Evolutionary conservation across 306 rosid species (phyloP), one percentile per base, ranked within the genome.

Genomic region (Prinsepia uniflora): DNA sequence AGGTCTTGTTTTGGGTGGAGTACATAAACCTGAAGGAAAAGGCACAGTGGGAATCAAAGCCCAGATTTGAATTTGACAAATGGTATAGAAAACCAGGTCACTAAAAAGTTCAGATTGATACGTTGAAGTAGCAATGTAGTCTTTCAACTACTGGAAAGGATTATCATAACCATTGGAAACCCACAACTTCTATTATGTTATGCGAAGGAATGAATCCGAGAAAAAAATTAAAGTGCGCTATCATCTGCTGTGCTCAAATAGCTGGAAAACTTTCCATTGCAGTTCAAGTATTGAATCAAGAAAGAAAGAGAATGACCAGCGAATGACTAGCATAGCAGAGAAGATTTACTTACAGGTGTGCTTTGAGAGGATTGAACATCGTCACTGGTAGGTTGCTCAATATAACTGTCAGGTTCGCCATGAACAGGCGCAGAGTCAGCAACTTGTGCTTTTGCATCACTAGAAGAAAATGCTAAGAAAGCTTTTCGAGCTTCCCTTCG

Each of bases 401-500:
- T 65, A 65, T 76, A 60, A 75, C 48, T 75, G 67, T 74, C 84
- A 56, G 42, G 39, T 65, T 81, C 86, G 58, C 58, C 81, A 77
- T 76, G 64, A 54, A 72, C 54, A 42, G 82, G 71, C 67, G 80
- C 88, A 36, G 85, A 80, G 63, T 82, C 82, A 7, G 86, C 65
- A 61, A 60, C 63, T 52, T 81, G 72, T 19, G 75, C 69, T 71
- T 83, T 83, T 5, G 66, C 76, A 73, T 83, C 92, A 76, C 80
- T 93, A 8, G 86, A 78, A 70, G 96, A 84, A 82, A 94, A 83
- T 77, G 96, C 96, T 77, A 94, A 65, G 72, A 94, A 87, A 72
- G 99, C 99, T 86, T 85, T 89, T 20, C 97, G 88, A 10, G 91
- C 99, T 80, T 89, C 95, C 80, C 99, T 83, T 61, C 87, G 85